Base-by-base conservation (phyloP, 1,284 basidiomycete genomes). In the Papiliotrema nemorosa region DNA sequence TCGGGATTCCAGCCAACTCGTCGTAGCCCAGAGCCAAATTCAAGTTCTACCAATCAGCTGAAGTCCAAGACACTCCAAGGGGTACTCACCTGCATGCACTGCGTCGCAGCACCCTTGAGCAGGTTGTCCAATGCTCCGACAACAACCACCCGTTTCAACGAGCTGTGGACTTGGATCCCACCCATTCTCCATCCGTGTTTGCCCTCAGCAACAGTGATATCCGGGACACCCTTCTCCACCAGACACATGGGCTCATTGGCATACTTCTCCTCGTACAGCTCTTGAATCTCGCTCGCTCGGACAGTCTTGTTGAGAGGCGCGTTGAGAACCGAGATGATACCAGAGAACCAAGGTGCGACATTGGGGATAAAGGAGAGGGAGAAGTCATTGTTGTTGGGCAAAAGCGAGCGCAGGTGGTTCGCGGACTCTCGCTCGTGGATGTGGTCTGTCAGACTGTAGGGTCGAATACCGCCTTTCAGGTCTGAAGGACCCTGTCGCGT, bases 341-440 rank as follows among this genome's bases (percentile, higher is more conserved):
- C 94, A 59, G 89, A 90, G 78, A 97, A 98, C 91, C 93, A 98
- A 5, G 92, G 87, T 0, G 85, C 86, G 14, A 97, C 90, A 44
- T 80, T 78, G 1, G 94, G 94, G 33, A 92, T 78, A 74, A 99
- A 99, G 10, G 86, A 88, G 27, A 97, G 72, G 55, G 85, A 82
- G 56, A 94, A 75, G 31, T 47, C 61, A 3, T 50, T 34, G 18
- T 45, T 39, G 21, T 54, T 42, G 25, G 57, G 54, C 27, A 82
- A 69, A 27, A 94, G 81, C 16, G 72, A 76, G 2, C 85, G 83
- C 39, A 98, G 83, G 72, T 97, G 94, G 53, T 78, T 77, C 2
- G 84, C 84, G 0, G 92, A 88, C 75, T 98, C 94, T 44, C 94
- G 88, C 74, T 98, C 94, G 78, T 98, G 94, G 66, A 98, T 97